Conservation (phyloP, 768 basidiomycete species). For the Russula virescens region DNA sequence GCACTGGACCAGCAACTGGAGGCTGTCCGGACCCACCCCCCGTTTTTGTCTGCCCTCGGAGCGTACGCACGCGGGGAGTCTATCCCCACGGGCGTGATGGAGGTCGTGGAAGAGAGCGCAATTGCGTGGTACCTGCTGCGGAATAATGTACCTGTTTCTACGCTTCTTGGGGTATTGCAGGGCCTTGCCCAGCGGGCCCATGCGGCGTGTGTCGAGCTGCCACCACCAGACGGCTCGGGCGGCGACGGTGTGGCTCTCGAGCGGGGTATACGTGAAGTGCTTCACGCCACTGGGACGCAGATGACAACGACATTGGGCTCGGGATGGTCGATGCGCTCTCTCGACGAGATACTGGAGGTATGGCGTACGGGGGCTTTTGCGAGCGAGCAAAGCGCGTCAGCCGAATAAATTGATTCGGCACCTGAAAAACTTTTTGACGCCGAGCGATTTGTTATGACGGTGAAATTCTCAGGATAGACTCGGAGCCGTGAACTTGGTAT, state of each 20-base stretch:
- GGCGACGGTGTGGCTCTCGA: slow-evolving; percentile 34
- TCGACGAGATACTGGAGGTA: slow-evolving; percentile 58
- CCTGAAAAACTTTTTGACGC: no score
- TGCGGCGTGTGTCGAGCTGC: slow-evolving; percentile 43
- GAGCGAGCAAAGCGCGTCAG: background rate
- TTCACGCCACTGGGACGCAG: slow-evolving; percentile 81
- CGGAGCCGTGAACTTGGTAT: no score
- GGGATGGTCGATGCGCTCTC: slow-evolving; percentile 65
- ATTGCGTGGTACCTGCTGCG: slow-evolving; percentile 69
- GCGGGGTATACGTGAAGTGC: slow-evolving; percentile 72
- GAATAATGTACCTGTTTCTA: slow-evolving; percentile 65
- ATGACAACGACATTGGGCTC: slow-evolving; percentile 63
- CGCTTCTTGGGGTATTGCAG: slow-evolving; percentile 55
- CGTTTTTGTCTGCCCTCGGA: slow-evolving; percentile 41
- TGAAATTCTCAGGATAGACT: no score
- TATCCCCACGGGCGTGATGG: slow-evolving; percentile 25
- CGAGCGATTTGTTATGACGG: no score
- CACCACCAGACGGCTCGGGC: slow-evolving; percentile 47
- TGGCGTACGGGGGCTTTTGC: slow-evolving; percentile 38
- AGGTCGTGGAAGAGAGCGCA: slow-evolving; percentile 31
- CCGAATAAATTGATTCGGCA: background rate
- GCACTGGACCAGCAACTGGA: slow-evolving; percentile 59
- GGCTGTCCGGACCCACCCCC: slow-evolving; percentile 35
- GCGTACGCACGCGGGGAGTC: no score
- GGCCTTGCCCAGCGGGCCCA: slow-evolving; percentile 60